Evolutionary conservation across 768 basidiomycete species (phyloP).

Genomic region (Punctularia strigosozonata): DNA sequence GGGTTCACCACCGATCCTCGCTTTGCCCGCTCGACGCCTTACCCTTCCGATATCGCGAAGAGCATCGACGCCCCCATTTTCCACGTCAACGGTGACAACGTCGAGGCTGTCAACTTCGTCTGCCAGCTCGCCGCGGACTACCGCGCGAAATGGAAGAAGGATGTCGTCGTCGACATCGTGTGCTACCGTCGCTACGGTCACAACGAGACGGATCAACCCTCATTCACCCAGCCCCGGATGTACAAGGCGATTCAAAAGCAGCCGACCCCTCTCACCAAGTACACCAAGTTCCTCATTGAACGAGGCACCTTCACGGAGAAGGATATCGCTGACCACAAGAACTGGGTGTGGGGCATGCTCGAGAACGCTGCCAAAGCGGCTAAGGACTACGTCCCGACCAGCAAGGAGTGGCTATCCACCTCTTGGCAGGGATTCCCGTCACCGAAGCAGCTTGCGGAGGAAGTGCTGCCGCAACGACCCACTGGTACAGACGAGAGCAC

Average conservation of each 20-base stretch:
- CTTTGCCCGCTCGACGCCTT: conserved; percentile 94
- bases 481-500: conserved; percentile 73
- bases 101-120: conserved; percentile 96
- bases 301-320: conserved; percentile 92
- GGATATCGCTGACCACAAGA: conserved; percentile 97
- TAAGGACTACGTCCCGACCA: conserved; percentile 91
- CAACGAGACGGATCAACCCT: conserved; percentile 98
- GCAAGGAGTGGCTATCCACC: conserved; percentile 95
- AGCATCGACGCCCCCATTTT: conserved; percentile 97
- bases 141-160: conserved; percentile 96
- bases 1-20: conserved; percentile 99
- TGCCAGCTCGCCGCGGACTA: conserved; percentile 97
- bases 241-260: conserved; percentile 95
- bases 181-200: conserved; percentile 99
- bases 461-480: conserved; percentile 78
- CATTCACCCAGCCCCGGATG: conserved; percentile 98
- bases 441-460: conserved; percentile 88
- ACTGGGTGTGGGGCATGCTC: conserved; percentile 99
- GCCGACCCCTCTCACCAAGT: conserved; percentile 83
- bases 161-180: conserved; percentile 96
- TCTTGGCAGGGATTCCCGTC: conserved; percentile 99
- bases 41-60: conserved; percentile 97
- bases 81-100: conserved; percentile 98
- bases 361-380: conserved; percentile 90
- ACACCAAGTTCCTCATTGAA: conserved; percentile 81